These are phyloP conservation scores for Prunus salicina DNA, from an alignment of 306 rosid genomes.

Conservation along the genomic window DNA sequence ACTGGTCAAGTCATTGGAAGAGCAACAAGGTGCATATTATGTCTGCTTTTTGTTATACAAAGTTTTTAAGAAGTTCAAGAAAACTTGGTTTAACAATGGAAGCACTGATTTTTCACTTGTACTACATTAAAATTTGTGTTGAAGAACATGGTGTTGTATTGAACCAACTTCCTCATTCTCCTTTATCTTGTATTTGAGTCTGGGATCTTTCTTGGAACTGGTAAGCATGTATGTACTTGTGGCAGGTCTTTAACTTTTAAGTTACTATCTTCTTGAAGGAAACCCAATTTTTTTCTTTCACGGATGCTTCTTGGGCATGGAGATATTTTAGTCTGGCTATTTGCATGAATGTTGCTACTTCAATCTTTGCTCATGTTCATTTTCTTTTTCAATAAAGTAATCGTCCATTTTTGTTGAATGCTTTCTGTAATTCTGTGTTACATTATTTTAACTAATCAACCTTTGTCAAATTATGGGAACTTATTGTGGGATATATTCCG, in stretches of 20 bases:
- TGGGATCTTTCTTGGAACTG: not conserved
- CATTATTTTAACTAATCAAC: not conserved
- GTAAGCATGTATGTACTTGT: not conserved
- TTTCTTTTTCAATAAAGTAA: not conserved
- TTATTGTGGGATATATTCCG: constrained; percentile 12
- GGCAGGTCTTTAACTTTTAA: not conserved
- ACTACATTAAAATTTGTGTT: not conserved
- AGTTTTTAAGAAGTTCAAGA: not conserved
- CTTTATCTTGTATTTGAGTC: not conserved
- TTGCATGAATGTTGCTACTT: not conserved
- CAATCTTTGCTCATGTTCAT: not conserved
- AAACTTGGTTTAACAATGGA: not conserved
- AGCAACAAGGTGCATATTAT: constrained; percentile 68
- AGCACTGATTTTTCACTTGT: not conserved
- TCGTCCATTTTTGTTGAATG: not conserved
- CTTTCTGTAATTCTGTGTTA: not conserved
- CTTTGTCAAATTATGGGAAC: constrained; percentile 5
- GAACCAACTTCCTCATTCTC: not conserved
- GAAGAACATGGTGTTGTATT: not conserved
- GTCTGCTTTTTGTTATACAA: not conserved
- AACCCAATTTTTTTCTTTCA: not conserved
- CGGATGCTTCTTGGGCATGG: not conserved
- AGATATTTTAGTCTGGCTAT: not conserved
- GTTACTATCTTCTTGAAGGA: not conserved
- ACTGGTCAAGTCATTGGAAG: constrained; percentile 82